phyloP scores from a whole-genome alignment of 2,329 filamentous ascomycete genomes.

The Sporothrix brasiliensis region DNA sequence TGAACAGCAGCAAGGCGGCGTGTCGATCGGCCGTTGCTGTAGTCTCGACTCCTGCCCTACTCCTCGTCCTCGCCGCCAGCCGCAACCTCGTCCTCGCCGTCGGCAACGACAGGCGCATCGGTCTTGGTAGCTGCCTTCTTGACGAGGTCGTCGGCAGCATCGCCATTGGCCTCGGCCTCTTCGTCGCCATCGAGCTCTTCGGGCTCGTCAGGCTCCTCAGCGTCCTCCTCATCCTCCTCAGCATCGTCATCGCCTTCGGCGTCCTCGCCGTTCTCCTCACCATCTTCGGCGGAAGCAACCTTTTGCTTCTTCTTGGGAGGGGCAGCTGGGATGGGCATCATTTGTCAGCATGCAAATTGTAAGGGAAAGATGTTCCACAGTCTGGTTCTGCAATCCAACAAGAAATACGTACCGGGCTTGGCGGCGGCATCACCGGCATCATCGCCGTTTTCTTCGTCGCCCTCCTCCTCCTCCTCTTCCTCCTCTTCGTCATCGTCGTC shows the following conservation, averaged over 20 bases:
- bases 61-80: slow-evolving; percentile 36
- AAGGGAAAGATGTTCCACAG: slow-evolving; percentile 37
- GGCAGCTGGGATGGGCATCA: slow-evolving; percentile 36
- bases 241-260: slow-evolving; percentile 37
- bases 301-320: slow-evolving; percentile 58
- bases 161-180: slow-evolving; percentile 37
- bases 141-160: slow-evolving; percentile 29
- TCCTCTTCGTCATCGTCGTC: slow-evolving; percentile 40
- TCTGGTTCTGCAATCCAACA: not conserved
- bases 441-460: slow-evolving; percentile 47
- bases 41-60: slow-evolving; percentile 3
- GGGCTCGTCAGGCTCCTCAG: slow-evolving; percentile 42
- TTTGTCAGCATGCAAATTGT: not conserved
- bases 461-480: slow-evolving; percentile 45
- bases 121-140: slow-evolving; percentile 33
- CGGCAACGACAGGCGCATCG: slow-evolving; percentile 30
- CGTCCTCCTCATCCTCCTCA: slow-evolving; percentile 38
- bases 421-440: slow-evolving; percentile 15
- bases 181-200: slow-evolving; percentile 41
- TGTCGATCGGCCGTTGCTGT: not conserved
- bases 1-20: too few relatives aligned
- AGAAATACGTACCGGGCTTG: slow-evolving; percentile 30
- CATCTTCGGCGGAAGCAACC: slow-evolving; percentile 45
- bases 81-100: slow-evolving; percentile 30
- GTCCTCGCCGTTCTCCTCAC: slow-evolving; percentile 40